Evolutionary conservation across 2,329 filamentous ascomycete genomes (phyloP).

Genomic region (Nigrospora osmanthi): DNA sequence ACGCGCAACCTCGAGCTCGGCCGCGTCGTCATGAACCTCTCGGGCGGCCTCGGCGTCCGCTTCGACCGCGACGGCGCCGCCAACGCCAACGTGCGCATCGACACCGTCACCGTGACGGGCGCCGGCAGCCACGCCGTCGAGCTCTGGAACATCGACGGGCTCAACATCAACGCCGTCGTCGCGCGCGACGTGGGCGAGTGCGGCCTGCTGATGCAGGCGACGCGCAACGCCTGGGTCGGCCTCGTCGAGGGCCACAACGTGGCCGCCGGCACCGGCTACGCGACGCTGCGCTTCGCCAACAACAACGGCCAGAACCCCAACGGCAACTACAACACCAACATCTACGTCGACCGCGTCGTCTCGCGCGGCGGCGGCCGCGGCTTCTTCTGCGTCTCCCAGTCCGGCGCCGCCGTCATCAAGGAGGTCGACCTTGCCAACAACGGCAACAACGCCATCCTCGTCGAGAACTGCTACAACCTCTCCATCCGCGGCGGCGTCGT

Average conservation of each 20-base stretch:
- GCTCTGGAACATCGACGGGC: constrained; percentile 50
- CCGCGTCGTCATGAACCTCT: constrained; percentile 45
- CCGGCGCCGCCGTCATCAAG: constrained; percentile 42
- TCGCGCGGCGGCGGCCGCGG: constrained; percentile 50
- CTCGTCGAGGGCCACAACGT: constrained; percentile 50
- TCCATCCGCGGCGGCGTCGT: constrained; percentile 41
- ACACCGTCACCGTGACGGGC: constrained; percentile 40
- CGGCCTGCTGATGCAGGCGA: constrained; percentile 47
- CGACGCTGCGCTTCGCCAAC: constrained; percentile 49
- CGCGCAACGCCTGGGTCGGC: constrained; percentile 41
- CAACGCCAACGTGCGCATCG: constrained; percentile 47
- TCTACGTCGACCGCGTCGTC: constrained; percentile 43
- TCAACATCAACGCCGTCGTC: constrained; percentile 42
- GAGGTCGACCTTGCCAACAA: constrained; percentile 42
- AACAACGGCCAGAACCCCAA: constrained; percentile 41
- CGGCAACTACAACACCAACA: constrained; percentile 43
- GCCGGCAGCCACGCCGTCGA: constrained; percentile 49
- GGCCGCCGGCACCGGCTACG: constrained; percentile 43
- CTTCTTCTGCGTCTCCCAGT: constrained; percentile 49
- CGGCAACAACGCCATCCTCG: constrained; percentile 47
- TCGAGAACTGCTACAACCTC: constrained; percentile 54
- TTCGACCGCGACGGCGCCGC: constrained; percentile 47
- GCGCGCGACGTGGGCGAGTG: constrained; percentile 46
- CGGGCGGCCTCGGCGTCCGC: constrained; percentile 45
- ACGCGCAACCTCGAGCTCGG: constrained; percentile 39